Percentiles rank a stretch among this genome's conserved stretches.
These are phyloP conservation scores for Samsoniella hepiali DNA, from an alignment of 2,329 filamentous ascomycete species.

Conservation along the genomic window DNA sequence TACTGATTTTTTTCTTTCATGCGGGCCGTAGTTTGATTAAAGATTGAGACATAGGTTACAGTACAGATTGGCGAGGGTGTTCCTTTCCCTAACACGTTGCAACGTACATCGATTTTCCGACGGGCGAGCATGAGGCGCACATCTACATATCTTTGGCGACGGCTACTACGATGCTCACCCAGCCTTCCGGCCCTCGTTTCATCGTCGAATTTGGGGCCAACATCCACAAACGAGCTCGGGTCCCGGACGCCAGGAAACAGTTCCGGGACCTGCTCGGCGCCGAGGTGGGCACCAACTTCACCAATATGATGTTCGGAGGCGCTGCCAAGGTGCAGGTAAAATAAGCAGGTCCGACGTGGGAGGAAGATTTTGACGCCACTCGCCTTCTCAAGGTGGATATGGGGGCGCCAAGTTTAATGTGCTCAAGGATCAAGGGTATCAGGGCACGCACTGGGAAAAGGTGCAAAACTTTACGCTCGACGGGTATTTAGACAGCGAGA, in stretches of 20 bases:
- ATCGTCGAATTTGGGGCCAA: conserved; percentile 28
- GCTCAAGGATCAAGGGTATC: conserved; percentile 20
- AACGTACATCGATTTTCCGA: conserved; percentile 8
- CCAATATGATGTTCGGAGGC: conserved; percentile 14
- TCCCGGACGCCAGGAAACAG: conserved; percentile 21
- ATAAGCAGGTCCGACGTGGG: conserved; percentile 21
- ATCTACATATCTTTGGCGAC: conserved; percentile 27
- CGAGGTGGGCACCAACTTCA: conserved; percentile 11
- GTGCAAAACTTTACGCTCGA: conserved; percentile 25
- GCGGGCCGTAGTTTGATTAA: not conserved
- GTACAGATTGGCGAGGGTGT: conserved; percentile 2
- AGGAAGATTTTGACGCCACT: conserved; percentile 20
- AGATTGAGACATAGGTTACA: conserved; percentile 3
- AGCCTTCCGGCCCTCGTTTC: conserved; percentile 20
- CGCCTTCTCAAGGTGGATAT: conserved; percentile 31
- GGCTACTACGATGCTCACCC: conserved; percentile 23
- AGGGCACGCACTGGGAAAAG: conserved; percentile 25
- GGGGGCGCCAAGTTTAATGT: conserved; percentile 26
- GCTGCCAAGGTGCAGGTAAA: conserved; percentile 19
- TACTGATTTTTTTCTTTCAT: not conserved
- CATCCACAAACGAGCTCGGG: conserved; percentile 22
- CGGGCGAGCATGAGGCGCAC: conserved; percentile 20
- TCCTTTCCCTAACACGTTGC: conserved; percentile 7
- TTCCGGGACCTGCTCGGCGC: conserved; percentile 12
- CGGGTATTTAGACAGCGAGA: conserved; percentile 20